Percentiles rank a stretch among this genome's conserved stretches.
Conservation (phyloP, 257 asterid genomes). For the Nicotiana benthamiana region DNA sequence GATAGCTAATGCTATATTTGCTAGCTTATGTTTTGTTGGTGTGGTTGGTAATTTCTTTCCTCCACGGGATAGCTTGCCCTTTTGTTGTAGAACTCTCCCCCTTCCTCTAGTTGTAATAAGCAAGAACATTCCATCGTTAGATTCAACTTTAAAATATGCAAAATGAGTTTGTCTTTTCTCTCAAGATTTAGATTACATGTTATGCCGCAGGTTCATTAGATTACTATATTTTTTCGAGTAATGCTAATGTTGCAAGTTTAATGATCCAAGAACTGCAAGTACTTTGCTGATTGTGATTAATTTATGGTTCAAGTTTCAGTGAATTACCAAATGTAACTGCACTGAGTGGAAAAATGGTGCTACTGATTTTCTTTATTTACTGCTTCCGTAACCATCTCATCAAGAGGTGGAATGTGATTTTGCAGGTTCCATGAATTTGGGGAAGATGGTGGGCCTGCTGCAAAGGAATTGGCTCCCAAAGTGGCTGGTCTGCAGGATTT, state of each 20-base stretch:
- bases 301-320: background rate
- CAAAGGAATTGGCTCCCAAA: slow-evolving; percentile 69
- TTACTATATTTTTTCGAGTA: slow-evolving; percentile 2
- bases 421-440: slow-evolving; percentile 82
- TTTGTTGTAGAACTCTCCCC: background rate
- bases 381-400: background rate
- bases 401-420: background rate
- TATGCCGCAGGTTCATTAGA: background rate
- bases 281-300: background rate
- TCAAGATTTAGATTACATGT: background rate
- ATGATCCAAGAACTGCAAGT: background rate
- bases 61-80: no score
- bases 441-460: slow-evolving; percentile 84
- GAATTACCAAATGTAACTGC: background rate
- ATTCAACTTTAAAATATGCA: background rate
- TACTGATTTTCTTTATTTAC: background rate
- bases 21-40: background rate
- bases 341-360: background rate
- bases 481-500: slow-evolving; percentile 41
- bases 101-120: background rate
- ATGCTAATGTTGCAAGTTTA: background rate
- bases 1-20: background rate
- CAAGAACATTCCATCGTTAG: background rate
- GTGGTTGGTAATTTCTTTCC: no score
- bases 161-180: background rate